Percentiles rank a stretch among this genome's conserved stretches.
phyloP scores from a whole-genome alignment of 129 eudicot genomes.

The Centrapalus pauciflorus region DNA sequence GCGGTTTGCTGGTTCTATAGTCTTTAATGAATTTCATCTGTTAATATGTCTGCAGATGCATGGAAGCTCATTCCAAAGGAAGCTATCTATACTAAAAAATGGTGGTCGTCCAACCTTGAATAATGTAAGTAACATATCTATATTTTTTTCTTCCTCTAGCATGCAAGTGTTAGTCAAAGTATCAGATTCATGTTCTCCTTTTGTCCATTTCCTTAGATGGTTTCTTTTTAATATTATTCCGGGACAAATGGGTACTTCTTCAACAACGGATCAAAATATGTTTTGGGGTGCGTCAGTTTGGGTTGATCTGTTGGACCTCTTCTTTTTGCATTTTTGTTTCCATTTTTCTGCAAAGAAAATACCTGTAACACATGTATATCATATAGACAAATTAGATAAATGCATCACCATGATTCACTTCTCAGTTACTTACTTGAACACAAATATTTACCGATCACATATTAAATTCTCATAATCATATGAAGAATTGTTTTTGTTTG shows the following conservation, averaged over 20 bases:
- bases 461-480: constrained; percentile 1
- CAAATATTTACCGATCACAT: background rate
- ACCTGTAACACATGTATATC: background rate
- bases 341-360: background rate
- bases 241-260: background rate
- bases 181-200: background rate
- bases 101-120: constrained; percentile 55
- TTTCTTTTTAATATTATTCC: background rate
- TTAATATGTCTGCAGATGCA: constrained; percentile 57
- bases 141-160: background rate
- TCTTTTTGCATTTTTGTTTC: background rate
- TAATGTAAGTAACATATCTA: constrained; percentile 50
- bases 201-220: background rate
- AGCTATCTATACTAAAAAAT: constrained; percentile 57
- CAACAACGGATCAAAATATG: background rate
- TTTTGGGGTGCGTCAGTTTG: background rate
- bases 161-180: background rate
- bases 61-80: constrained; percentile 92
- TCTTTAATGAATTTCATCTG: background rate
- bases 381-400: background rate
- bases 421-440: background rate
- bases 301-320: background rate
- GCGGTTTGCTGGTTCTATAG: background rate
- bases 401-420: background rate
- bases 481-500: background rate